Conservation (phyloP, 257 asterid species). For the Handroanthus guayacan region DNA sequence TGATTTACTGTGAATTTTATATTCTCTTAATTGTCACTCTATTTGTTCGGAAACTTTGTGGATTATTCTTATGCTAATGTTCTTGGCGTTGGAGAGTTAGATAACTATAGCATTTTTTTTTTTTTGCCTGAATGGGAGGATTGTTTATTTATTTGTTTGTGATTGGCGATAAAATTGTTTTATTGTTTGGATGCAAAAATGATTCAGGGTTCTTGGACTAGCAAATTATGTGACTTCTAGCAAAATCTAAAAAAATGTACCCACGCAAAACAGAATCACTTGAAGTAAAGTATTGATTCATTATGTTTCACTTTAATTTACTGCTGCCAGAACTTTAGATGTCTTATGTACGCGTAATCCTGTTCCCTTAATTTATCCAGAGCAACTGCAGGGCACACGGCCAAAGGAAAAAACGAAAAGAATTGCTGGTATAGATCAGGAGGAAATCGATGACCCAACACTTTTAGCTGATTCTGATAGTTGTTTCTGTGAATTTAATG, state of each 20-base stretch:
- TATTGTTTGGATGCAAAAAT: not conserved
- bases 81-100: constrained; percentile 5
- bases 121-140: constrained; percentile 1
- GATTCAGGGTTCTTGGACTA: not conserved
- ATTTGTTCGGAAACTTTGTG: not conserved
- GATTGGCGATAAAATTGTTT: constrained; percentile 7
- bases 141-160: not conserved
- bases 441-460: constrained; percentile 74
- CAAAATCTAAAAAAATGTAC: constrained; percentile 4
- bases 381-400: constrained; percentile 48
- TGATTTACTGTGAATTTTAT: not conserved
- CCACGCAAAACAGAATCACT: not conserved
- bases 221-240: constrained; percentile 3
- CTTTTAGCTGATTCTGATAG: constrained; percentile 85
- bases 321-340: not conserved
- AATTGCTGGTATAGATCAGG: constrained; percentile 72
- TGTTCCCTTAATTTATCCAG: constrained; percentile 44
- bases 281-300: not conserved
- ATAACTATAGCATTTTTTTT: not conserved
- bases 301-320: not conserved
- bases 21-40: not conserved
- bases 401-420: constrained; percentile 48
- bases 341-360: not conserved
- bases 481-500: constrained; percentile 83
- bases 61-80: not conserved